Conservation (phyloP, 202 grass and related monocot genomes). For the Panicum virgatum region DNA sequence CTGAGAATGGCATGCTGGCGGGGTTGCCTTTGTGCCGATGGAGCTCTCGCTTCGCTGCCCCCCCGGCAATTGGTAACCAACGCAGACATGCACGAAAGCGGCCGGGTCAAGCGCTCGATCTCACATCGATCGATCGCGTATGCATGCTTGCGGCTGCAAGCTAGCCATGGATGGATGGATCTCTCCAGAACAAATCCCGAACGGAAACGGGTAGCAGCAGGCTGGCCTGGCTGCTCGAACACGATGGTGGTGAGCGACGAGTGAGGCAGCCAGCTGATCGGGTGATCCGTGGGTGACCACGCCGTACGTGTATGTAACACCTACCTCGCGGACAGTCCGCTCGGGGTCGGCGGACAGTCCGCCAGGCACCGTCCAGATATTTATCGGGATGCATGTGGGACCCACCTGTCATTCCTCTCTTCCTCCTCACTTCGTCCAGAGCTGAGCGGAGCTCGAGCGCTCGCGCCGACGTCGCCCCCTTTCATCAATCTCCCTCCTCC, state of each 20-base stretch:
- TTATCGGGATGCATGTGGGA: too few relatives aligned
- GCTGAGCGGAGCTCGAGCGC: too few relatives aligned
- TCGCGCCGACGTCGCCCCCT: too few relatives aligned
- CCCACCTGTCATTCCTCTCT: too few relatives aligned
- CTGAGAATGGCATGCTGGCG: neutral
- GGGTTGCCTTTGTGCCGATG: neutral
- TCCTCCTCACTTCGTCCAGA: too few relatives aligned
- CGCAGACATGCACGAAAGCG: conserved; percentile 9
- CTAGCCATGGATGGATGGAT: neutral
- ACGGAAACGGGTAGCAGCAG: neutral
- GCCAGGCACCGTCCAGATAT: too few relatives aligned
- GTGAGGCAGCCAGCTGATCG: neutral
- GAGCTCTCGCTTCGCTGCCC: too few relatives aligned
- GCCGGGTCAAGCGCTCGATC: neutral
- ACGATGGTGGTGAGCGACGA: neutral
- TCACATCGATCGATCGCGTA: neutral
- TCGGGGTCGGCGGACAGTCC: too few relatives aligned
- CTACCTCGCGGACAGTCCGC: too few relatives aligned
- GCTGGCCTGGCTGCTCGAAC: neutral
- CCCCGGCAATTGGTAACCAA: neutral
- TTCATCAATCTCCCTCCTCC: too few relatives aligned
- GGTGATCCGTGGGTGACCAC: neutral
- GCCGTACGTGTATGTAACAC: too few relatives aligned
- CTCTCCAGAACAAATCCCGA: neutral
- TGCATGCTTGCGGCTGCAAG: too few relatives aligned